Evolutionary conservation across 352 stramenopile species (phyloP).

Genomic region (Phytopythium aichiense): DNA sequence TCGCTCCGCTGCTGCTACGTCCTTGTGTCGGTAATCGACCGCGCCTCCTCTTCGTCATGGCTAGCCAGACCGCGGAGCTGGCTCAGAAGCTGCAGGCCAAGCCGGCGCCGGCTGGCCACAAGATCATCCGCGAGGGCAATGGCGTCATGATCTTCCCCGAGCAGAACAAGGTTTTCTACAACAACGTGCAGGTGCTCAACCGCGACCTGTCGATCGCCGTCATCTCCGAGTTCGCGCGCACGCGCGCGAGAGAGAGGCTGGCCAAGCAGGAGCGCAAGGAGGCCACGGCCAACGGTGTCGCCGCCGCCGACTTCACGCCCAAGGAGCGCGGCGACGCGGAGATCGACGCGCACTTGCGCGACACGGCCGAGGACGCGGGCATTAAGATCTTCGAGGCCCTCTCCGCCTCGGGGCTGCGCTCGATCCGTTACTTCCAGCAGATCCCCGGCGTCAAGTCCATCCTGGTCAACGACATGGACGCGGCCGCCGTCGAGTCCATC

Average conservation of each 20-base stretch:
- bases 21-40: too few species aligned
- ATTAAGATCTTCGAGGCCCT: conserved; percentile 98
- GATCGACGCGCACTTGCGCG: conserved; percentile 60
- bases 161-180: conserved; percentile 92
- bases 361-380: conserved; percentile 74
- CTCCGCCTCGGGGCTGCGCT: conserved; percentile 97
- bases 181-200: conserved; percentile 97
- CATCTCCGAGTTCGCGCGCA: conserved; percentile 96
- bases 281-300: conserved; percentile 27
- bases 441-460: conserved; percentile 96
- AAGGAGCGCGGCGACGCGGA: conserved; percentile 62
- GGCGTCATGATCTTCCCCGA: conserved; percentile 90
- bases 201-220: conserved; percentile 98
- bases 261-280: conserved; percentile 70
- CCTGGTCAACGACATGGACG: conserved; percentile 98
- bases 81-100: conserved; percentile 66
- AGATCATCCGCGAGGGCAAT: conserved; percentile 88
- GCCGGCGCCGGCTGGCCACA: conserved; percentile 53
- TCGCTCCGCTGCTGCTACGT: background rate
- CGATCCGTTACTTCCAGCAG: conserved; percentile 99
- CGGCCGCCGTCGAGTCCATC: conserved; percentile 94
- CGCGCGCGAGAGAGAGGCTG: conserved; percentile 69
- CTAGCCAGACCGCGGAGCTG: conserved; percentile 45
- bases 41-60: conserved; percentile 7
- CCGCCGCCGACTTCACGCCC: conserved; percentile 29